Conservation (phyloP, 768 basidiomycete species). For the Leccinum pellstonianum region DNA sequence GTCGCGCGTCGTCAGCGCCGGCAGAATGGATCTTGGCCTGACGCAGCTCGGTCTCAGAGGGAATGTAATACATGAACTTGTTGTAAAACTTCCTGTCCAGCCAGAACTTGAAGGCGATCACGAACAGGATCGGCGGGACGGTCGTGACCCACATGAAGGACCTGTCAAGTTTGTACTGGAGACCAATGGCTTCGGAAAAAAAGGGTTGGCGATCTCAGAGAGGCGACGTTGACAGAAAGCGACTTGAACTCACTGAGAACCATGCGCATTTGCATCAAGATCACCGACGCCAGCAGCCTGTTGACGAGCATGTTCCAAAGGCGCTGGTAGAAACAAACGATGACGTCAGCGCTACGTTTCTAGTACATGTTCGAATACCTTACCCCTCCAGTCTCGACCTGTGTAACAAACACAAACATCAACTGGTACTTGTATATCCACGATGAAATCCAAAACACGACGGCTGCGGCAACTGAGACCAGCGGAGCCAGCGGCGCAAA, state of each 20-base stretch:
- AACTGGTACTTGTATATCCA: slow-evolving; percentile 96
- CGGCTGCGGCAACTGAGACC: slow-evolving; percentile 75
- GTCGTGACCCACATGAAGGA: slow-evolving; percentile 79
- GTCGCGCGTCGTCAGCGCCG: slow-evolving; percentile 65
- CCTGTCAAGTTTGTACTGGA: slow-evolving; percentile 64
- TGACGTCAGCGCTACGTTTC: neutral
- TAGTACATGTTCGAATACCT: slow-evolving; percentile 30
- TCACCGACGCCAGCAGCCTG: slow-evolving; percentile 70
- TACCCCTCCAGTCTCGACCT: slow-evolving; percentile 92
- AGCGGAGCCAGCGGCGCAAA: slow-evolving; percentile 95
- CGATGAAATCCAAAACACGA: slow-evolving; percentile 86
- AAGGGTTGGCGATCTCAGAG: neutral
- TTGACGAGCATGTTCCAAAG: slow-evolving; percentile 95
- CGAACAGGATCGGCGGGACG: slow-evolving; percentile 82
- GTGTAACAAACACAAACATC: slow-evolving; percentile 89
- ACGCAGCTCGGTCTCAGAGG: slow-evolving; percentile 74
- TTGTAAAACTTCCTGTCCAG: slow-evolving; percentile 65
- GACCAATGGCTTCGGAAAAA: slow-evolving; percentile 69
- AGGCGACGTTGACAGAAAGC: neutral
- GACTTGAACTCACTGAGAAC: slow-evolving; percentile 65
- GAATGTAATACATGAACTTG: slow-evolving; percentile 80
- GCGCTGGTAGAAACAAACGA: slow-evolving; percentile 46
- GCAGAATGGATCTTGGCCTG: slow-evolving; percentile 75
- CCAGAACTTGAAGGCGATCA: slow-evolving; percentile 83
- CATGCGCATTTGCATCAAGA: slow-evolving; percentile 89